phyloP scores from a whole-genome alignment of 2,329 filamentous ascomycete genomes.

The Stemphylium vesicarium region DNA sequence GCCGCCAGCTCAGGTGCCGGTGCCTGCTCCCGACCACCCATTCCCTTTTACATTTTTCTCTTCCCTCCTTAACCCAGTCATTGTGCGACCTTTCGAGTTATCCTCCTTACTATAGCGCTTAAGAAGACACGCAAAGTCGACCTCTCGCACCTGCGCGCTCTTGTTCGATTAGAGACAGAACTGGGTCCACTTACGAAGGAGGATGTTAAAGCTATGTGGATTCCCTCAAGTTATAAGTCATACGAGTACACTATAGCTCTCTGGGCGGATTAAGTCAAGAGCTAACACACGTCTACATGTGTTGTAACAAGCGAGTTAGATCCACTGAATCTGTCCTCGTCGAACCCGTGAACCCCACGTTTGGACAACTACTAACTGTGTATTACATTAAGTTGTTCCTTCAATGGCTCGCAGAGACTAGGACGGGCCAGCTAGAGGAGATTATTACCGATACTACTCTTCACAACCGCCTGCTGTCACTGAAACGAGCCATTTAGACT shows the following conservation, averaged over 20 bases:
- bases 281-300: too few species aligned
- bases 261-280: neutral
- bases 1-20: too few species aligned
- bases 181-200: neutral
- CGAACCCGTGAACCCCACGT: neutral
- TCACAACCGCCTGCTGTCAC: conserved; percentile 2
- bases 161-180: conserved; percentile 2
- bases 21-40: too few species aligned
- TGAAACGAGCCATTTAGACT: conserved; percentile 16
- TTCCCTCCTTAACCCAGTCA: too few species aligned
- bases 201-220: conserved; percentile 1
- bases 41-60: too few species aligned
- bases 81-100: too few species aligned
- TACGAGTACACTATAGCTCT: neutral
- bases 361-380: neutral
- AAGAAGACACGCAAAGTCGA: neutral
- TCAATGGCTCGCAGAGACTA: conserved; percentile 5
- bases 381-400: conserved; percentile 9
- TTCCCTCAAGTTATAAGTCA: conserved; percentile 3
- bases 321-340: neutral
- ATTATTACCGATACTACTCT: conserved; percentile 11
- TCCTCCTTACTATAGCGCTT: too few species aligned
- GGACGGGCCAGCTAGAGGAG: conserved; percentile 15
- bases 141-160: conserved; percentile 4
- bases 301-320: neutral